A percentile compares a stretch with the other conserved stretches of the same genome.
These are phyloP conservation scores for Zoysia pacifica DNA, from an alignment of 176 grass and related monocot species.

Conservation along the genomic window DNA sequence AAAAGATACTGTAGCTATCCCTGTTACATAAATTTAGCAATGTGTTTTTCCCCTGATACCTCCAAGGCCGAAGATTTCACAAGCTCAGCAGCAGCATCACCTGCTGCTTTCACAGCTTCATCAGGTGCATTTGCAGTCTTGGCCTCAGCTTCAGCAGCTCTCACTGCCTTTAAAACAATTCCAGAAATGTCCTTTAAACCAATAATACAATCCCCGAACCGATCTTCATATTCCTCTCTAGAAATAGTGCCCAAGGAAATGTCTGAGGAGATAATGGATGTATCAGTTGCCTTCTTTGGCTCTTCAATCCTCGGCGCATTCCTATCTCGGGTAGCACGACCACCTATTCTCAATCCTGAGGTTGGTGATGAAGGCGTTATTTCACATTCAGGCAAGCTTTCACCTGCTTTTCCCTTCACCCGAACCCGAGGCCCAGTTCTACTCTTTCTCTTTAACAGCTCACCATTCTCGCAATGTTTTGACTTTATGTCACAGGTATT, in stretches of 20 bases:
- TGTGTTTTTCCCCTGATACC: conserved; percentile 47
- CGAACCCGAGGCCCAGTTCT: conserved; percentile 49
- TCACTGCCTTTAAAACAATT: conserved; percentile 86
- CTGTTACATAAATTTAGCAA: conserved; percentile 6
- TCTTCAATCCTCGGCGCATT: conserved; percentile 45
- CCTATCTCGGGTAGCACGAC: conserved; percentile 48
- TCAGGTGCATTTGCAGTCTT: conserved; percentile 70
- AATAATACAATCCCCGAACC: conserved; percentile 84
- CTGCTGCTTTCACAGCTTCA: conserved; percentile 93
- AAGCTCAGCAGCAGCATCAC: conserved; percentile 97
- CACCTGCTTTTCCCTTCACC: conserved; percentile 64
- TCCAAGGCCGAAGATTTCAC: conserved; percentile 87
- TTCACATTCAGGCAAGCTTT: conserved; percentile 62
- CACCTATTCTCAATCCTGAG: conserved; percentile 53
- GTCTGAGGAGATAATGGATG: conserved; percentile 32
- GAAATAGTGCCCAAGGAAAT: conserved; percentile 22
- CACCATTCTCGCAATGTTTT: conserved; percentile 48
- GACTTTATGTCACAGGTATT: conserved; percentile 48
- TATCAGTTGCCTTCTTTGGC: conserved; percentile 49
- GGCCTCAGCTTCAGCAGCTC: conserved; percentile 88
- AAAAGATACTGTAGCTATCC: not conserved
- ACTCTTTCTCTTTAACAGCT: conserved; percentile 51
- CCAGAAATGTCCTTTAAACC: conserved; percentile 93
- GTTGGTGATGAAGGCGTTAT: conserved; percentile 52
- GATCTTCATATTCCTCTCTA: conserved; percentile 71